Base-by-base conservation (phyloP, 2,329 filamentous ascomycete species). In the Penicillium sp. region DNA sequence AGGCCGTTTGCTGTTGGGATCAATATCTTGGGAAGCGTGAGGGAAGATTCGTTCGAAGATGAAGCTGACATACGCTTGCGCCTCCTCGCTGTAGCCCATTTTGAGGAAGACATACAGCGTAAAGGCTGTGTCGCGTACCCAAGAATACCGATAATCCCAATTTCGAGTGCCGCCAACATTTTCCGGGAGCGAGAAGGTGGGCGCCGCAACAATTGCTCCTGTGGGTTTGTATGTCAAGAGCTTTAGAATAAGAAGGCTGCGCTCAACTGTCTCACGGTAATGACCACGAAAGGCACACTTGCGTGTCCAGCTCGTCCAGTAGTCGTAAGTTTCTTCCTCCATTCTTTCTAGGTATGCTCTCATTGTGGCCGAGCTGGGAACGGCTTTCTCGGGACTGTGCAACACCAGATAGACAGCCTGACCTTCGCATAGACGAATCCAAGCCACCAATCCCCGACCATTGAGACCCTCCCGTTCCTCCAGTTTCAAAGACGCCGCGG, bases 191-290 rank as follows among this genome's bases (percentile, higher is more conserved):
- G 86, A 89, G 61, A 90, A 91, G 0, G 86, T 90, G 0, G 87
- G 86, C 1, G 87, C 80, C 1, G 87, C 87, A 29, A 89, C 78
- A 42, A 90, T 89, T 8, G 87, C 87, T 2, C 87, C 87, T 0
- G 86, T 90, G 0, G 86, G 87, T 61, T 90, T 87, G 59, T 84
- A 90, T 0, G 86, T 89, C 59, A 90, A 75, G 69, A 90, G 76
- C 68, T 90, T 90, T 37, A 90, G 69, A 45, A 89, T 82, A 74
- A 90, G 80, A 42, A 90, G 71, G 62, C 86, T 89, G 47, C 87
- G 77, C 22, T 77, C 76, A 5, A 90, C 84, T 2, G 87, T 82
- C 66, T 89, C 86, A 45, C 84, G 77, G 80, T 86, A 90, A 29
- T 82, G 79, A 4, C 87, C 87, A 50, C 80, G 82, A 66, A 89